phyloP scores from a whole-genome alignment of 768 basidiomycete species.

The Phanerochaete carnosa region DNA sequence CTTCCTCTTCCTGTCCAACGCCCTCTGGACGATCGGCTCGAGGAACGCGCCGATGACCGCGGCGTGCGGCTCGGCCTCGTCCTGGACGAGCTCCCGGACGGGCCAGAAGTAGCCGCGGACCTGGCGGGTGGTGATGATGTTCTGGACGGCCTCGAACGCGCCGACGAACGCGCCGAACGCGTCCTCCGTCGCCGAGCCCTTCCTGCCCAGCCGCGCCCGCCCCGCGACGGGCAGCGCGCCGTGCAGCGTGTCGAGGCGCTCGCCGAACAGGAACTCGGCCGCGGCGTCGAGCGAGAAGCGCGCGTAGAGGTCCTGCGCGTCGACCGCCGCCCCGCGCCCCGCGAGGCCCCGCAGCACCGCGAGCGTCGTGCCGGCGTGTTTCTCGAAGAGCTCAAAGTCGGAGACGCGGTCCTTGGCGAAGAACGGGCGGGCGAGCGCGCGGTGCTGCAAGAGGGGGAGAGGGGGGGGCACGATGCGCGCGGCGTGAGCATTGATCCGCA shows the following conservation, averaged over 20 bases:
- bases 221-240: conserved; percentile 49
- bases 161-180: conserved; percentile 55
- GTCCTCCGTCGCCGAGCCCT: conserved; percentile 59
- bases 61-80: conserved; percentile 33
- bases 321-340: conserved; percentile 39
- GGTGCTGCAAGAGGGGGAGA: conserved; percentile 58
- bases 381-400: conserved; percentile 68
- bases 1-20: conserved; percentile 42
- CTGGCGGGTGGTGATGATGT: conserved; percentile 32
- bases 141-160: conserved; percentile 39
- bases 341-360: conserved; percentile 42
- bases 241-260: conserved; percentile 58
- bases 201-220: conserved; percentile 43
- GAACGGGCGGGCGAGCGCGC: conserved; percentile 66
- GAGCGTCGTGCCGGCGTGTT: conserved; percentile 45
- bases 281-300: conserved; percentile 71
- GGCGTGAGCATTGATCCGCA: background rate
- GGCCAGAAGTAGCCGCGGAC: conserved; percentile 41
- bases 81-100: conserved; percentile 37
- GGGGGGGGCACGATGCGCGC: conserved; percentile 9
- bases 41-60: conserved; percentile 41
- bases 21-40: conserved; percentile 58
- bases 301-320: conserved; percentile 65
- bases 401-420: conserved; percentile 70
- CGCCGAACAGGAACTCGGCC: conserved; percentile 71